Evolutionary conservation across 2,329 filamentous ascomycete species (phyloP), one percentile per base, ranked within the genome.

Genomic region (Allantophomopsis lycopodina): DNA sequence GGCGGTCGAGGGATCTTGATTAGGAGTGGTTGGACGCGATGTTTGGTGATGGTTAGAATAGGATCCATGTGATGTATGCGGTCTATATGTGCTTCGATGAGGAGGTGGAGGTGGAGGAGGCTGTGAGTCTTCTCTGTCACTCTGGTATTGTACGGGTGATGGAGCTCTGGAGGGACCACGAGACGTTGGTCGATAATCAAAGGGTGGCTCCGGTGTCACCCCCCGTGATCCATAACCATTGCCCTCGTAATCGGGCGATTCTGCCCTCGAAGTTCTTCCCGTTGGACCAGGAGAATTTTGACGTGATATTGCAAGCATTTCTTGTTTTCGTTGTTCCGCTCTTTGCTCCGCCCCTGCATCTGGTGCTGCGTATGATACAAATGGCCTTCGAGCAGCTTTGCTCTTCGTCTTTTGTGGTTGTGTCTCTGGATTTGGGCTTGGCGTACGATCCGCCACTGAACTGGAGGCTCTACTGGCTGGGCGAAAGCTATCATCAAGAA

Each of bases 21-120:
- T 63, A 10, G 23, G 23, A 12, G 23, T 28, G 3, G 23, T 28
- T 6, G 23, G 23, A 12, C 23, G 23, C 3, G 23, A 28, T 4
- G 23, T 8, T 28, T 28, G 7, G 23, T 28, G 23, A 28, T 5
- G 23, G 10, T 28, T 28, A 4, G 23, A 28, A 61, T 16, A 66
- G 61, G 42, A 46, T 47, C 47, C 55, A 48, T 17, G 54, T 53
- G 44, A 47, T 42, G 12, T 40, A 33, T 51, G 51, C 13, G 52
- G 44, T 11, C 45, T 47, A 40, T 53, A 55, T 18, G 43, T 69
- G 58, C 87, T 85, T 7, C 87, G 79, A 46, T 93, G 88, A 6
- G 88, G 86, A 7, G 81, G 81, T 0, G 88, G 87, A 2, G 86
- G 79, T 2, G 87, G 86, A 7, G 87, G 86, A 14, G 86, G 84